phyloP scores from a whole-genome alignment of 164 flowering plant genomes.

The Vitis rotundifolia region DNA sequence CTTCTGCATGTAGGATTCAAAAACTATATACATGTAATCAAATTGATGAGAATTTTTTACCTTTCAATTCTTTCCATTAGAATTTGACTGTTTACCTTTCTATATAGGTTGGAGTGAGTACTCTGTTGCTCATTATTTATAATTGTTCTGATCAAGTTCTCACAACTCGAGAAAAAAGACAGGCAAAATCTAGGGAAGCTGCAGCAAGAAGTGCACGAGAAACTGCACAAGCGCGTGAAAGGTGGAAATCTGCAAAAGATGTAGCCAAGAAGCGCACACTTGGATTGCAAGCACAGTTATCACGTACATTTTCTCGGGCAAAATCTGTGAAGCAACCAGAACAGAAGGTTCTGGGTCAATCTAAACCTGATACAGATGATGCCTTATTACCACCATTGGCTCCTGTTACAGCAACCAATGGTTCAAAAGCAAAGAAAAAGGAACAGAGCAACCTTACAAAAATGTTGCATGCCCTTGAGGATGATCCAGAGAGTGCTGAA shows the following conservation, averaged over 20 bases:
- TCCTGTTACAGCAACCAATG: constrained; percentile 20
- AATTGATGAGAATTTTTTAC: no score
- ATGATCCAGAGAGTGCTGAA: constrained; percentile 48
- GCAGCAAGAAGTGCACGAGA: constrained; percentile 84
- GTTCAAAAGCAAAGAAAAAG: constrained; percentile 40
- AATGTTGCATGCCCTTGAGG: constrained; percentile 56
- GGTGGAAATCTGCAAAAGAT: constrained; percentile 88
- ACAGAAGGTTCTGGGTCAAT: constrained; percentile 37
- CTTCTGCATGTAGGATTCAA: no score
- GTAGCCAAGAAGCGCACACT: constrained; percentile 63
- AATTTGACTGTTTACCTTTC: no score
- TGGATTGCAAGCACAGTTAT: constrained; percentile 73
- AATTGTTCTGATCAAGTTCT: constrained; percentile 96
- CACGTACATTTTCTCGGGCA: constrained; percentile 78
- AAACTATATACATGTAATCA: no score
- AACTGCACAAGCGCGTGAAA: constrained; percentile 83
- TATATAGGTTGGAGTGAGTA: constrained; percentile 20
- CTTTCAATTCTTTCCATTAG: no score
- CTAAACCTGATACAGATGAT: constrained; percentile 37
- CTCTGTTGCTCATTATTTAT: constrained; percentile 77
- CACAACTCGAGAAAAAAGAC: constrained; percentile 69
- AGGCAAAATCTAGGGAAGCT: constrained; percentile 84
- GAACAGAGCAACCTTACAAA: constrained; percentile 49
- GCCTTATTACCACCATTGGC: constrained; percentile 33
- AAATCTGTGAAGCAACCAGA: constrained; percentile 23